These are phyloP conservation scores for Schizophyllum commune DNA, from an alignment of 1,284 basidiomycete genomes.

Conservation along the genomic window DNA sequence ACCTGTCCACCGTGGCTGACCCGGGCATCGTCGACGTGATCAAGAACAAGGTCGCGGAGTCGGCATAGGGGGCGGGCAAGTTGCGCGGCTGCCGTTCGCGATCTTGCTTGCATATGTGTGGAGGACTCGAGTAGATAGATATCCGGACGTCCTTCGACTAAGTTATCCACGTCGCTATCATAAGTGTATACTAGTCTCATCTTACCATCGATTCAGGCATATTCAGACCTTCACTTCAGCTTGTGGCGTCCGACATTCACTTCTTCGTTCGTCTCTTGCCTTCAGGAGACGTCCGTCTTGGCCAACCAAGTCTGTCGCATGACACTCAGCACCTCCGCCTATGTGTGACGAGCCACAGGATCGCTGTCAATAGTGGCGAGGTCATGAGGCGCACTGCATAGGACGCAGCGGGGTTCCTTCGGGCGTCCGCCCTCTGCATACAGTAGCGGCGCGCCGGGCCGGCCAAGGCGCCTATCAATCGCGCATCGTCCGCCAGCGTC, in stretches of 20 bases:
- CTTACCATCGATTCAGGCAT: neutral
- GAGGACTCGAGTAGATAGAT: neutral
- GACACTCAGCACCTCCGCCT: too few species aligned
- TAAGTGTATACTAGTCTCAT: neutral
- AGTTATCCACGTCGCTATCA: neutral
- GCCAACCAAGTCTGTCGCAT: too few species aligned
- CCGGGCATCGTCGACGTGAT: constrained; percentile 77
- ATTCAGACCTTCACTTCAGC: neutral
- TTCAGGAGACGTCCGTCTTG: too few species aligned
- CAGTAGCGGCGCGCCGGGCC: neutral
- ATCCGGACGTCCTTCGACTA: neutral
- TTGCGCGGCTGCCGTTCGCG: too few species aligned
- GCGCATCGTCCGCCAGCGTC: too few species aligned
- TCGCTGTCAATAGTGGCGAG: too few species aligned
- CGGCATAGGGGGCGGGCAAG: constrained; percentile 4
- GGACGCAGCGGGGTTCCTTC: neutral
- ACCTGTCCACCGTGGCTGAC: constrained; percentile 87
- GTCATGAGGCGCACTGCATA: too few species aligned
- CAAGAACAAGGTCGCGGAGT: constrained; percentile 62
- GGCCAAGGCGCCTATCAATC: neutral
- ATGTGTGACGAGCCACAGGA: too few species aligned
- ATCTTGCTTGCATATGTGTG: neutral
- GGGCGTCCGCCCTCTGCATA: neutral
- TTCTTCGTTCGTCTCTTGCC: too few species aligned
- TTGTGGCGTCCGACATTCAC: too few species aligned